These are phyloP conservation scores for Ophiocordyceps sinensis DNA, from an alignment of 2,329 filamentous ascomycete species.

Conservation along the genomic window DNA sequence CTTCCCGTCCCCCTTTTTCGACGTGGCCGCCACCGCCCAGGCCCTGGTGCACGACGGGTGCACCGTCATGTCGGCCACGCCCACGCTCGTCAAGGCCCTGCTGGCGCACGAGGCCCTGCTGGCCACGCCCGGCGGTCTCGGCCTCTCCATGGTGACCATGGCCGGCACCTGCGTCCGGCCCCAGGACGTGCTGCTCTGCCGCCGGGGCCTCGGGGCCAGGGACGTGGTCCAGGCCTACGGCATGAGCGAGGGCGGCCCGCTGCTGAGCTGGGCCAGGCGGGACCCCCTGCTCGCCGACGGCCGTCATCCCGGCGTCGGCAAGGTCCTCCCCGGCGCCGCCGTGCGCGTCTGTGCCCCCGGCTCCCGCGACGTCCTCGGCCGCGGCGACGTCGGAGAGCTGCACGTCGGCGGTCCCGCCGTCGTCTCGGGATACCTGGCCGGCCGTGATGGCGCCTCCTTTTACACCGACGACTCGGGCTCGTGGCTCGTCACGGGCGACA, in stretches of 20 bases:
- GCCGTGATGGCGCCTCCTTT: constrained; percentile 13
- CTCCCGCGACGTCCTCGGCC: constrained; percentile 12
- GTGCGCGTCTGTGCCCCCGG: constrained; percentile 21
- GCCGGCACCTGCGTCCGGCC: constrained; percentile 16
- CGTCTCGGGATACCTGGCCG: constrained; percentile 18
- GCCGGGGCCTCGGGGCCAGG: constrained; percentile 15
- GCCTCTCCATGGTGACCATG: constrained; percentile 19
- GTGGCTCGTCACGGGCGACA: constrained; percentile 27
- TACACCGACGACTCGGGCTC: constrained; percentile 18
- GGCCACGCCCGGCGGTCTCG: constrained; percentile 9
- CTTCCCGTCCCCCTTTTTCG: constrained; percentile 20
- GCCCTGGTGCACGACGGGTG: constrained; percentile 18
- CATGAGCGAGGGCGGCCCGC: constrained; percentile 29
- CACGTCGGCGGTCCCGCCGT: constrained; percentile 23
- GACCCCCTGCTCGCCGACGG: constrained; percentile 16
- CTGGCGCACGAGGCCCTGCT: constrained; percentile 15
- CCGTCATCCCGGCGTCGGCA: constrained; percentile 25
- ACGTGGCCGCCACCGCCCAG: constrained; percentile 15
- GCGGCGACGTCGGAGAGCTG: constrained; percentile 22
- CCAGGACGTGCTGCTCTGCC: constrained; percentile 18
- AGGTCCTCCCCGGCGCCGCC: constrained; percentile 23
- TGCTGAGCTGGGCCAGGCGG: constrained; percentile 22
- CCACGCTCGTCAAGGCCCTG: constrained; percentile 19
- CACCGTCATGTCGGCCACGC: constrained; percentile 25
- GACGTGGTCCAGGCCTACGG: constrained; percentile 25